A percentile compares a stretch with the other conserved stretches of the same genome.
These are phyloP conservation scores for Serendipita sp. DNA, from an alignment of 768 basidiomycete species.

Conservation along the genomic window DNA sequence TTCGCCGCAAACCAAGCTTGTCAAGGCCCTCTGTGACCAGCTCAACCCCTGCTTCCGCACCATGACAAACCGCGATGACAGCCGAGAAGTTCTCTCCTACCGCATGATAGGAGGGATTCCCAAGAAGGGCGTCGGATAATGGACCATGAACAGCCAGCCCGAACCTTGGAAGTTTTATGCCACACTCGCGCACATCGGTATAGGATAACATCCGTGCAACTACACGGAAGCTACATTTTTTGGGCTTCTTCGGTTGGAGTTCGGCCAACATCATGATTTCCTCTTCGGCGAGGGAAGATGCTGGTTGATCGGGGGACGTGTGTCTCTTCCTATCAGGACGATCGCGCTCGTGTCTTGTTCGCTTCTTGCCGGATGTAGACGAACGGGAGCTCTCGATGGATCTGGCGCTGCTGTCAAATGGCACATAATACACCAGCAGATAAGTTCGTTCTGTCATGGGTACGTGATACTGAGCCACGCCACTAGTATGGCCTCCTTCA, in stretches of 20 bases:
- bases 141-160: constrained; percentile 53
- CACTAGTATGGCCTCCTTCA: constrained; percentile 34
- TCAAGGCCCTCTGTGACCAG: constrained; percentile 67
- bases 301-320: constrained; percentile 8
- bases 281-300: constrained; percentile 15
- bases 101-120: constrained; percentile 14
- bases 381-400: neutral
- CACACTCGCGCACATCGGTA: constrained; percentile 53
- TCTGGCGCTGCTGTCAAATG: constrained; percentile 21
- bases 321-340: constrained; percentile 12
- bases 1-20: constrained; percentile 40
- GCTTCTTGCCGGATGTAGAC: constrained; percentile 13
- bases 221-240: constrained; percentile 51
- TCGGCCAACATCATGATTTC: constrained; percentile 15
- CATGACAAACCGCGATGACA: constrained; percentile 26
- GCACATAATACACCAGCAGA: constrained; percentile 67
- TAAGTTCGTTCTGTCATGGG: constrained; percentile 44
- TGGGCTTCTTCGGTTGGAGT: constrained; percentile 26
- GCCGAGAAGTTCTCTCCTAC: constrained; percentile 13
- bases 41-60: constrained; percentile 32
- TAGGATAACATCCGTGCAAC: constrained; percentile 59
- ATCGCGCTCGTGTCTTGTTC: constrained; percentile 29
- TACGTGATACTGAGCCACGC: constrained; percentile 16
- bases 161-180: constrained; percentile 54
- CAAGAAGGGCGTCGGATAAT: constrained; percentile 25